phyloP scores from a whole-genome alignment of 768 basidiomycete species.

The Gautieria morchelliformis region DNA sequence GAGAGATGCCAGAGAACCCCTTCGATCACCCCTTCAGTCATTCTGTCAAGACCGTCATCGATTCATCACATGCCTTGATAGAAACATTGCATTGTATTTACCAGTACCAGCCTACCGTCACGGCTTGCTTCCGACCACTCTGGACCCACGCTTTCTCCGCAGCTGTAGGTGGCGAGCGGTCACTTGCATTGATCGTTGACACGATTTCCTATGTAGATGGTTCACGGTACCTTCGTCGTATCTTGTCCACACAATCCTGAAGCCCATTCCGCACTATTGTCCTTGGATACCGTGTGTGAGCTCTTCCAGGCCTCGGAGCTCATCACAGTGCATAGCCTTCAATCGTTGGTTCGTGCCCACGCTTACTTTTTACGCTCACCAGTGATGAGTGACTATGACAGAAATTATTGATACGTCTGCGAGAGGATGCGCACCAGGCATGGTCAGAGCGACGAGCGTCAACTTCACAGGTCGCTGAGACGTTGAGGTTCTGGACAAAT shows the following conservation, averaged over 20 bases:
- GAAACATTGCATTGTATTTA: background rate
- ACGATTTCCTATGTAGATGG: background rate
- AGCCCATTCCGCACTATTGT: background rate
- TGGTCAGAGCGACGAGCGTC: background rate
- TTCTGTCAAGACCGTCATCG: background rate
- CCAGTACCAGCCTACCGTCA: background rate
- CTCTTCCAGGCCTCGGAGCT: background rate
- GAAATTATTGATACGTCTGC: background rate
- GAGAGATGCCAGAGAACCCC: background rate
- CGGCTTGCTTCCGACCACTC: background rate
- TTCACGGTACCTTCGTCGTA: background rate
- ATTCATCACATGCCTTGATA: background rate
- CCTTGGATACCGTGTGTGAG: background rate
- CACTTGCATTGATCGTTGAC: background rate
- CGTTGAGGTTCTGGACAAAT: conserved; percentile 6
- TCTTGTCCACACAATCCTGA: background rate
- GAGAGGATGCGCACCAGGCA: background rate
- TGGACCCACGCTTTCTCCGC: conserved; percentile 6
- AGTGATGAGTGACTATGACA: background rate
- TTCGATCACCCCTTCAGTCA: conserved; percentile 2
- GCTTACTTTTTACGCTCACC: too few species aligned
- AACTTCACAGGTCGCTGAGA: background rate
- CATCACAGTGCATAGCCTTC: background rate
- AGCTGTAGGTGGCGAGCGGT: background rate
- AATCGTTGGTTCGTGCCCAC: background rate